Evolutionary conservation across 1,284 basidiomycete species (phyloP).

Genomic region (Mrakiaceae sp.): DNA sequence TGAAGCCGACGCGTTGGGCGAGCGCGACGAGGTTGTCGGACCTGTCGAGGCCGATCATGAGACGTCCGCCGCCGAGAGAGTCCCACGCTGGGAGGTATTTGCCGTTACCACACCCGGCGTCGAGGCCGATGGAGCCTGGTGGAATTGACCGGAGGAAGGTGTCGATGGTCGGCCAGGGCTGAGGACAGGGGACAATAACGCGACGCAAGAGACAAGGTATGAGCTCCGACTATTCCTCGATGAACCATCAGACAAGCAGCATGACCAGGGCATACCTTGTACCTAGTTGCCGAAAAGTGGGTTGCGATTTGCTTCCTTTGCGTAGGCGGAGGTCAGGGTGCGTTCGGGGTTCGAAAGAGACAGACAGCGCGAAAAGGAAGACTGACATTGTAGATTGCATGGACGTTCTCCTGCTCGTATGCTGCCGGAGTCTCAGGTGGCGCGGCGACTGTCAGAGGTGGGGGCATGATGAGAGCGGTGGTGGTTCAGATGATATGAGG

Average conservation of each 20-base stretch:
- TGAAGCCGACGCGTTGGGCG: constrained; percentile 48
- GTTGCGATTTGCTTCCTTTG: constrained; percentile 7
- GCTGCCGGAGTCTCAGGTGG: constrained; percentile 1
- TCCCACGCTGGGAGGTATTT: constrained; percentile 64
- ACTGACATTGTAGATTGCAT: constrained; percentile 16
- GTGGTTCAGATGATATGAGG: no score
- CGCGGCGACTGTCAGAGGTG: constrained; percentile 13
- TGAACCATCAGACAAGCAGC: neutral
- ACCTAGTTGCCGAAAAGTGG: constrained; percentile 16
- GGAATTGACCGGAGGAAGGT: constrained; percentile 64
- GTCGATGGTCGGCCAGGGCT: constrained; percentile 93
- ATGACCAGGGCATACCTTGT: constrained; percentile 3
- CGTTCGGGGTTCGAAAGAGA: neutral
- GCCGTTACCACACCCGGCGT: constrained; percentile 94
- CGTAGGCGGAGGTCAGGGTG: neutral
- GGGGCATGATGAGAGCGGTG: constrained; percentile 3
- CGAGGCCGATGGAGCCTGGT: constrained; percentile 71
- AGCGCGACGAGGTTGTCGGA: constrained; percentile 64
- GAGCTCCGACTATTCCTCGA: neutral
- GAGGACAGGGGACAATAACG: constrained; percentile 8
- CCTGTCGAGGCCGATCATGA: constrained; percentile 73
- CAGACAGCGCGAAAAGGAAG: neutral
- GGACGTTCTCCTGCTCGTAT: constrained; percentile 16
- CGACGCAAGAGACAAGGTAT: neutral
- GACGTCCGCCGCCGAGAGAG: constrained; percentile 32